Evolutionary conservation across 805 yeast species (phyloP), one percentile per base, ranked within the genome.

Genomic region (Candida yuanshanica): DNA sequence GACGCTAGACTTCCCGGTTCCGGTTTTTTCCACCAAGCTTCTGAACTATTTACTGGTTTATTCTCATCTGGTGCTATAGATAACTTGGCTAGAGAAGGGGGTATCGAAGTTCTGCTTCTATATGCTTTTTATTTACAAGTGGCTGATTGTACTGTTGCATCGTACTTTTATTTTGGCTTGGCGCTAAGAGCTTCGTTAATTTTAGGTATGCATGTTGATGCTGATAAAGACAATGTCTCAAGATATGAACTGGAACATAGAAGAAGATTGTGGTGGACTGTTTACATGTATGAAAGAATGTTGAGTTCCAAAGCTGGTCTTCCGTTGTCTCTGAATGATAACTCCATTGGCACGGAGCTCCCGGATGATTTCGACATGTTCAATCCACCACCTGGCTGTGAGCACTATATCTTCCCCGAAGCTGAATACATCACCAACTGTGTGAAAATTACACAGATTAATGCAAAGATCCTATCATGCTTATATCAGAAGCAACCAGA

Each of bases 211-310:
- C 95, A 84, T 58, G 93, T 84, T 3, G 93, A 84, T 62, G 81
- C 87, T 7, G 90, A 83, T 45, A 77, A 78, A 50, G 87, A 79
- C 47, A 77, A 70, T 26, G 66, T 84, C 16, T 69, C 79, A 25
- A 70, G 78, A 47, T 74, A 75, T 50, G 91, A 83, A 66, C 79
- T 83, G 49, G 95, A 90, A 49, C 89, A 85, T 59, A 71, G 95
- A 38, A 74, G 95, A 55, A 74, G 90, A 43, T 62, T 87, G 26
- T 89, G 91, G 68, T 89, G 96, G 96, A 81, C 89, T 33, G 79
- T 83, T 24, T 88, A 86, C 62, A 77, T 81, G 60, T 75, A 86
- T 51, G 97, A 89, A 63, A 64, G 91, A 59, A 83, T 84, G 91
- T 62, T 84, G 32, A 81, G 88, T 7, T 81, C 90, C 11, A 84